Evolutionary conservation across 2,329 filamentous ascomycete species (phyloP), one percentile per base, ranked within the genome.

Genomic region (Apiospora hydei): DNA sequence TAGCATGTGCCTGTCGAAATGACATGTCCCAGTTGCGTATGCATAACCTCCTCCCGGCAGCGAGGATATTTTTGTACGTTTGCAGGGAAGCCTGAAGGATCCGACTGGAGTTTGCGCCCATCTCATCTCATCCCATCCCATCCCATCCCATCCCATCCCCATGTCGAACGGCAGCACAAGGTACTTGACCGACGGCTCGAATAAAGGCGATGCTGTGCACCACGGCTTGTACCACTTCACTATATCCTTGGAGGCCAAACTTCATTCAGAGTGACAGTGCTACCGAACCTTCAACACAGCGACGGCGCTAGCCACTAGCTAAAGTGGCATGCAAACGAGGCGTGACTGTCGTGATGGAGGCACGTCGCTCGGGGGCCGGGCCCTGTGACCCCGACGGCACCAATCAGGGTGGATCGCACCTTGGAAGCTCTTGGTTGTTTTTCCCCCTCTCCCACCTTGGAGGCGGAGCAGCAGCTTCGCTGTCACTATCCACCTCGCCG

Each of bases 141-240:
- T 57, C 30, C 21, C 57, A 34, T 57, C 51, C 6, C 26, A 34
- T 34, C 53, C 5, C 30, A 51, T 61, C 30, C 21, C 57, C 34
- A 64, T 38, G 57, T 14, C n/a, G 57, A 24, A 64, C 11, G 57
- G 57, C 57, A 64, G n/a, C 57, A 64, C 57, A 64, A 64, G 57
- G 34, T 38, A 64, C 57, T 64, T 41, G 57, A 41, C 18, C 57
- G 57, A 41, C 57, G 57, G 57, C 30, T 64, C 57, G 57, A 64
- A 64, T 64, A 64, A 64, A 64, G 57, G 34, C 57, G 10, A 64
- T 64, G 57, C 57, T 41, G 57, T 64, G 57, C 11, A 41, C 57
- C 57, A n/a, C 34, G 41, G 57, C 18, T 41, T 16, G 30, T 64
- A 34, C 57, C 34, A 64, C 57, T 41, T 64, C 34, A 38, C 34